Evolutionary conservation across 768 basidiomycete genomes (phyloP).

Genomic region (Rossbeevera mucosa): DNA sequence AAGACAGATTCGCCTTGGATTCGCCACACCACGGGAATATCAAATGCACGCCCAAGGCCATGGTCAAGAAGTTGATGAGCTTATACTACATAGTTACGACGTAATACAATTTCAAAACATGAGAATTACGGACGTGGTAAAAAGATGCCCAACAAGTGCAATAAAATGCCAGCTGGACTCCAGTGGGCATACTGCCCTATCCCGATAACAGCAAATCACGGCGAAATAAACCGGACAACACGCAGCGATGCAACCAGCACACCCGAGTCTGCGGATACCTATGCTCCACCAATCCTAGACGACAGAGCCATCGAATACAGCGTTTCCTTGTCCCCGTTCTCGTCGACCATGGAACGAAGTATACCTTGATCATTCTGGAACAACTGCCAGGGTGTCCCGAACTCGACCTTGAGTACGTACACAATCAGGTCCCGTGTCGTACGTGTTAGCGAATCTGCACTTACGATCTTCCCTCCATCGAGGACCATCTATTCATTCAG

Average conservation of each 20-base stretch:
- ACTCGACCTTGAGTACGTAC: slow-evolving; percentile 33
- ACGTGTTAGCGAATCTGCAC: background rate
- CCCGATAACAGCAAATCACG: background rate
- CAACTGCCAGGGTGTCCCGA: slow-evolving; percentile 45
- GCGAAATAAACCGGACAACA: background rate
- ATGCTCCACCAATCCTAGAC: background rate
- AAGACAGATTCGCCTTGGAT: no score
- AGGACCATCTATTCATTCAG: slow-evolving; percentile 36
- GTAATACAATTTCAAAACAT: no score
- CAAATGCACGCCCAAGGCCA: no score
- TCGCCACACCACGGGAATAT: no score
- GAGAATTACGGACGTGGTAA: background rate
- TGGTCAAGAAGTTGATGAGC: no score
- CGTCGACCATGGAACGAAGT: slow-evolving; percentile 52
- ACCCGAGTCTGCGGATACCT: background rate
- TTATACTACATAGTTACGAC: no score
- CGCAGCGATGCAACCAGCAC: background rate
- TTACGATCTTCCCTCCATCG: slow-evolving; percentile 38
- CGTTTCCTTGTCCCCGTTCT: slow-evolving; percentile 48
- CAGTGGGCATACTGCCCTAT: background rate
- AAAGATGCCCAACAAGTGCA: background rate
- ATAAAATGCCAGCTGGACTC: background rate
- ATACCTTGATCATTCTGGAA: slow-evolving; percentile 48
- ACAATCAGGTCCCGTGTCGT: background rate
- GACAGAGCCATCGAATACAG: slow-evolving; percentile 39